phyloP scores from a whole-genome alignment of 345 rosid species.

The Acer yangbiense region DNA sequence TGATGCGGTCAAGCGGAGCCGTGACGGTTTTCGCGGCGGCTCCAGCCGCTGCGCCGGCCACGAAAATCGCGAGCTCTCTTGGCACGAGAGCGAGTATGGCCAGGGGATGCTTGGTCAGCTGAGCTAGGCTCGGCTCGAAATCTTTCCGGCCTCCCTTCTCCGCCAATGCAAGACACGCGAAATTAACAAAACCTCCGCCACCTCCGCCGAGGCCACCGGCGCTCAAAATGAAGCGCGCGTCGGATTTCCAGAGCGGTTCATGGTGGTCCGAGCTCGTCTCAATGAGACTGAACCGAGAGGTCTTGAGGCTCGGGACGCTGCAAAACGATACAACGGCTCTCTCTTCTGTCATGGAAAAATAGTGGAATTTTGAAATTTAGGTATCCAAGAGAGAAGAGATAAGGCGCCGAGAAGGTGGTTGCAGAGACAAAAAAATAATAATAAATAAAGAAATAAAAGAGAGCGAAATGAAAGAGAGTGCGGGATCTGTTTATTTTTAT shows the following conservation, averaged over 20 bases:
- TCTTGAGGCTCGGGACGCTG: conserved; percentile 42
- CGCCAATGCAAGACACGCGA: conserved; percentile 67
- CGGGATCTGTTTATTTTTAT: background rate
- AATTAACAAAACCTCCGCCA: conserved; percentile 33
- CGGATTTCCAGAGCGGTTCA: conserved; percentile 27
- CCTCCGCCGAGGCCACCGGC: conserved; percentile 22
- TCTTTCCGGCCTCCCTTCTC: conserved; percentile 52
- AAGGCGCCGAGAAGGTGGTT: conserved; percentile 18
- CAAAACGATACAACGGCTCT: conserved; percentile 38
- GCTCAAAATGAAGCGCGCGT: conserved; percentile 19
- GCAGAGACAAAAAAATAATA: background rate
- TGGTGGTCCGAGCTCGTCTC: conserved; percentile 24
- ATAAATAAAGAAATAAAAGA: background rate
- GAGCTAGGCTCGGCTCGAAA: conserved; percentile 60
- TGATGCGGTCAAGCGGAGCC: conserved; percentile 95
- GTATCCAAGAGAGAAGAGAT: conserved; percentile 30
- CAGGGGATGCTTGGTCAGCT: conserved; percentile 74
- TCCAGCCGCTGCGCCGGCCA: conserved; percentile 93
- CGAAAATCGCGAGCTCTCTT: conserved; percentile 70
- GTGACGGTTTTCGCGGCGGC: conserved; percentile 94
- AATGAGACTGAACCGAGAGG: conserved; percentile 31
- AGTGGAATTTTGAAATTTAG: conserved; percentile 2
- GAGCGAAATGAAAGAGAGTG: background rate
- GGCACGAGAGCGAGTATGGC: conserved; percentile 72
- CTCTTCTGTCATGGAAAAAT: conserved; percentile 51